Conservation (phyloP, 805 yeast genomes). For the Metschnikowia anglica region DNA sequence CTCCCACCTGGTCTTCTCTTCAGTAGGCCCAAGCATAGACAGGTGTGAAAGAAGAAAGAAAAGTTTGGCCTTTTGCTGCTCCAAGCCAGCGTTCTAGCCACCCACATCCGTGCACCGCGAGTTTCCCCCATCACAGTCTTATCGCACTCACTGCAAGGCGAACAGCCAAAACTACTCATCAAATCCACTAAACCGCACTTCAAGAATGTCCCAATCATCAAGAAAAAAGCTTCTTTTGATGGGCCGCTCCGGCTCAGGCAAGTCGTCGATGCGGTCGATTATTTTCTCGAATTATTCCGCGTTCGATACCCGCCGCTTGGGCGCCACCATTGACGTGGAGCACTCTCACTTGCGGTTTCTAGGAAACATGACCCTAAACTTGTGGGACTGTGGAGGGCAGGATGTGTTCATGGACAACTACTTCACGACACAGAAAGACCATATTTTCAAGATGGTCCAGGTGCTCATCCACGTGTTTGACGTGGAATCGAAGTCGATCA, state of each 20-base stretch:
- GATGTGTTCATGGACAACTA: constrained; percentile 96
- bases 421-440: constrained; percentile 82
- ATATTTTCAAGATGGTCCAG: constrained; percentile 92
- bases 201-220: constrained; percentile 21
- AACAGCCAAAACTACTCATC: too few relatives aligned
- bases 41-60: too few relatives aligned
- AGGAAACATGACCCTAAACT: constrained; percentile 90
- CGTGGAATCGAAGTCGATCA: constrained; percentile 87
- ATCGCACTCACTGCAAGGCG: too few relatives aligned
- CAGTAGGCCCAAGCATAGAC: too few relatives aligned
- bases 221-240: constrained; percentile 45
- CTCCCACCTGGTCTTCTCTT: too few relatives aligned
- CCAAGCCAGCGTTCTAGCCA: too few relatives aligned
- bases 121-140: too few relatives aligned
- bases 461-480: constrained; percentile 95
- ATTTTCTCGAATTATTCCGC: constrained; percentile 96
- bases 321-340: constrained; percentile 98
- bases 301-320: constrained; percentile 89
- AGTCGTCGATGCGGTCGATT: constrained; percentile 95
- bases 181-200: too few relatives aligned
- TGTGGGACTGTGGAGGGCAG: constrained; percentile 99
- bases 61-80: too few relatives aligned
- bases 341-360: constrained; percentile 90
- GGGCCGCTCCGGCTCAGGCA: constrained; percentile 98
- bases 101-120: too few relatives aligned